phyloP scores from a whole-genome alignment of 2,329 filamentous ascomycete genomes.

The Tolypocladium pustulatum region DNA sequence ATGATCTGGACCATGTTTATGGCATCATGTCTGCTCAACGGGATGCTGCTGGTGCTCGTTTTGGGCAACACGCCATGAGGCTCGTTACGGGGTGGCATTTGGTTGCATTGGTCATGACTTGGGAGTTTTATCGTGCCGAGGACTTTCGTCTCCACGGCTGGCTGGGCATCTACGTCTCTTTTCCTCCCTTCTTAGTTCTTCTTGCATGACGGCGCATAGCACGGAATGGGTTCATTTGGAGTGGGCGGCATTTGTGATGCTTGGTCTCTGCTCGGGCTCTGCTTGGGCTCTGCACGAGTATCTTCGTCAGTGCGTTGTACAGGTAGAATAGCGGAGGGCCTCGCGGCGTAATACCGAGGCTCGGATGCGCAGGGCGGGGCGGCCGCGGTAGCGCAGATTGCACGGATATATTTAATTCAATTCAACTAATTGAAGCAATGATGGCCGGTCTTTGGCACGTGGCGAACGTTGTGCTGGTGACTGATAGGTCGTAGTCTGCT shows the following conservation, averaged over 20 bases:
- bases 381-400: neutral
- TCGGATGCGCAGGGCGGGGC: neutral
- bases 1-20: constrained; percentile 27
- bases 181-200: neutral
- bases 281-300: neutral
- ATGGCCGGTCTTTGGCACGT: neutral
- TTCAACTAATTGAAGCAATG: too few species aligned
- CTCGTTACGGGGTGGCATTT: neutral
- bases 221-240: neutral
- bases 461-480: too few species aligned
- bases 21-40: constrained; percentile 29
- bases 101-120: neutral
- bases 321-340: neutral
- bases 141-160: neutral
- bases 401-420: too few species aligned
- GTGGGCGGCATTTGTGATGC: neutral
- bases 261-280: neutral
- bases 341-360: neutral
- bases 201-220: neutral
- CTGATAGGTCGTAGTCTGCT: neutral
- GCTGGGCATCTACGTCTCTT: neutral
- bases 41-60: constrained; percentile 31
- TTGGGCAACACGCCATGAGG: constrained; percentile 25
- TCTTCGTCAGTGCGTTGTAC: neutral
- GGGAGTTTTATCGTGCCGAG: neutral